Evolutionary conservation across 768 basidiomycete species (phyloP), one percentile per base, ranked within the genome.

Genomic region (Pleurotus giganteus): DNA sequence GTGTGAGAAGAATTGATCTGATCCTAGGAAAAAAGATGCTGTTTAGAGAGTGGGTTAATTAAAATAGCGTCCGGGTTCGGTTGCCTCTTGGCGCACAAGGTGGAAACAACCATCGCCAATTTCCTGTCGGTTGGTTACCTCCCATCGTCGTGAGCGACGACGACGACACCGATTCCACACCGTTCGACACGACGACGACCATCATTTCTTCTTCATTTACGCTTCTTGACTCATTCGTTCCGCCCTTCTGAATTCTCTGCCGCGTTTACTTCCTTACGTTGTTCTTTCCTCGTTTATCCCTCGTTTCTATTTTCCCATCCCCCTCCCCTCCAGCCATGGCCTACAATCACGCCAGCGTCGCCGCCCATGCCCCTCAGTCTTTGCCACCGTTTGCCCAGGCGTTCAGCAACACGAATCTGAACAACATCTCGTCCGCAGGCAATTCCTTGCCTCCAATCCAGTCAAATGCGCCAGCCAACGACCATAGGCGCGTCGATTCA

Each of bases 381-480:
- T 81, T 91, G 34, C 89, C 89, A 36, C 87, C 89, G 39, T 91
- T 91, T 69, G 84, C 85, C 1, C 85, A 88, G 71, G 82, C 89
- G 0, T 91, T 91, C 71, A 82, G 78, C 66, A 72, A 61, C 49
- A 78, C 79, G 1, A 82, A 84, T 4, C 69, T 88, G 53, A 73
- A 66, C 68, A 76, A 70, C 56, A 75, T 83, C 19, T 67, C 79
- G 1, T 66, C 74, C 31, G 71, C 72, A 54, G 80, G 71, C 68
- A 85, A 84, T 67, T 69, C 82, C 37, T 74, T 89, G 2, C 87
- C 88, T 9, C 88, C 86, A 53, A 87, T 89, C 46, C 84, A 87
- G 54, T 61, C 74, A 42, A 75, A 69, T 47, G 61, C 62, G 53
- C 54, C 73, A 61, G 47, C 71, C 46, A 65, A 64, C 47, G 70